These are phyloP conservation scores for Alternaria sp. DNA, from an alignment of 2,329 filamentous ascomycete species.

Conservation along the genomic window DNA sequence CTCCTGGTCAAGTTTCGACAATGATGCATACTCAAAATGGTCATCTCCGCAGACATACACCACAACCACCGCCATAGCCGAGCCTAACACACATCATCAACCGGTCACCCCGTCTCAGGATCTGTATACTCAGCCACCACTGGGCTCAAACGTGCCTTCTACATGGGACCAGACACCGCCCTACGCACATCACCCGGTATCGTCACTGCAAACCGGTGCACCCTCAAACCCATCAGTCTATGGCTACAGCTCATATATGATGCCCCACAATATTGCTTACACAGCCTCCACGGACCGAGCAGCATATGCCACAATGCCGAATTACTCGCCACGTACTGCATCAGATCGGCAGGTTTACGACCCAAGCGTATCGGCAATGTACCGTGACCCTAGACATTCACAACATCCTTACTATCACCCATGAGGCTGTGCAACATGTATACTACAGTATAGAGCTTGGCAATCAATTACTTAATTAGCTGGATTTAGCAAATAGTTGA, in stretches of 20 bases:
- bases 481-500: conserved; percentile 1
- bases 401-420: conserved; percentile 30
- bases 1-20: conserved; percentile 36
- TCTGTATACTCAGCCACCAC: conserved; percentile 26
- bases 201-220: conserved; percentile 28
- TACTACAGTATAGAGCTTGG: conserved; percentile 13
- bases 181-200: conserved; percentile 27
- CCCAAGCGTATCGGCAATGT: conserved; percentile 19
- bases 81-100: conserved; percentile 20
- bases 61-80: conserved; percentile 19
- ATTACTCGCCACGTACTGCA: conserved; percentile 16
- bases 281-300: conserved; percentile 23
- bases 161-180: conserved; percentile 33
- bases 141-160: conserved; percentile 16
- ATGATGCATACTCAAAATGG: conserved; percentile 34
- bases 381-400: conserved; percentile 33
- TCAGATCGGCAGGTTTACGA: conserved; percentile 23
- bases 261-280: conserved; percentile 26
- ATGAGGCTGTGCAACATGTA: conserved; percentile 31
- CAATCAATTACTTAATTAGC: conserved; percentile 12
- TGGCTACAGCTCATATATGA: conserved; percentile 30
- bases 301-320: conserved; percentile 22
- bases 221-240: conserved; percentile 18
- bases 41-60: conserved; percentile 35
- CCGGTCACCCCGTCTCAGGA: conserved; percentile 16